phyloP scores from a whole-genome alignment of 768 basidiomycete species.

The Vararia minispora region DNA sequence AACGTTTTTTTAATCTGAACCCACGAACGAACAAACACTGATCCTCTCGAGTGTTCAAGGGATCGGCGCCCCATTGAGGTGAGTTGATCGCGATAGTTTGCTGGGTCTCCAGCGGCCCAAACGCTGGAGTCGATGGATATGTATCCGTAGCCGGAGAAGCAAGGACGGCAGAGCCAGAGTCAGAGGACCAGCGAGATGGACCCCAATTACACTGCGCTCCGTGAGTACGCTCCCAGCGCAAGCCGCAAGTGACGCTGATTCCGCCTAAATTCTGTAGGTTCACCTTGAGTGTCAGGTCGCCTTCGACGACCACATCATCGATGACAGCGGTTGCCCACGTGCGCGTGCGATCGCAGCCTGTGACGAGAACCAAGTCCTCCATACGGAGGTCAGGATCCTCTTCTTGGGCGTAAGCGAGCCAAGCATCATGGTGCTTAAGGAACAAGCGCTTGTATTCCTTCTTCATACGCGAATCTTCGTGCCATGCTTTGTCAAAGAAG shows the following conservation, averaged over 20 bases:
- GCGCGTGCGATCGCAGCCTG: slow-evolving; percentile 1
- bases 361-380: slow-evolving; percentile 1
- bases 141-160: too few species aligned
- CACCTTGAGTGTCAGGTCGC: not conserved
- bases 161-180: too few species aligned
- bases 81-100: too few species aligned
- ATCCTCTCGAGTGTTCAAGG: too few species aligned
- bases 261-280: not conserved
- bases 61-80: too few species aligned
- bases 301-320: not conserved
- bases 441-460: not conserved
- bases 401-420: not conserved
- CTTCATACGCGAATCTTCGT: not conserved
- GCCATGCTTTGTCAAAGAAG: not conserved
- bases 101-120: too few species aligned
- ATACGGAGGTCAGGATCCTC: not conserved
- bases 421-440: not conserved
- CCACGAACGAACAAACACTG: slow-evolving; percentile 2
- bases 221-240: not conserved
- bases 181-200: too few species aligned
- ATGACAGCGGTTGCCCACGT: slow-evolving; percentile 1
- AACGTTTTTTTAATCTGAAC: not conserved
- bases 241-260: not conserved
- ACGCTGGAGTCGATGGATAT: too few species aligned
- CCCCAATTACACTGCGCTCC: not conserved